Conservation (phyloP, 1,139 yeast genomes). For the Magnusiomyces paraingens region DNA sequence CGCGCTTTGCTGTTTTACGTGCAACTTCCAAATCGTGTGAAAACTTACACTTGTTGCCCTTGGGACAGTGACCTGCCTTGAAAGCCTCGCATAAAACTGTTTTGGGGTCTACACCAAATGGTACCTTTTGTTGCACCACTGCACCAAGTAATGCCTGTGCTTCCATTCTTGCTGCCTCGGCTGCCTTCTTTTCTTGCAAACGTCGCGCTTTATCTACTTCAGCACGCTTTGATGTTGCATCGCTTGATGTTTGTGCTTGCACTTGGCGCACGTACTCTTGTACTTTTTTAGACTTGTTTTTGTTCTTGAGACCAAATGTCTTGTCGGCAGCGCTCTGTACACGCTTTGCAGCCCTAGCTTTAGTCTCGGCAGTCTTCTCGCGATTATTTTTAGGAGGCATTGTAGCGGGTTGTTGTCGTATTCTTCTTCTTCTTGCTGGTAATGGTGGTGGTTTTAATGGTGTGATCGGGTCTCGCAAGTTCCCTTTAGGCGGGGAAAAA, state of each 20-base stretch:
- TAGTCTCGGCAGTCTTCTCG: constrained; percentile 32
- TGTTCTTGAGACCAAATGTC: constrained; percentile 87
- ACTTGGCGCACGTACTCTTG: constrained; percentile 82
- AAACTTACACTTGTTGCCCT: constrained; percentile 89
- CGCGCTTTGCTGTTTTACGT: constrained; percentile 84
- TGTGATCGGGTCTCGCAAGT: too few species aligned
- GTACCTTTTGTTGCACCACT: constrained; percentile 72
- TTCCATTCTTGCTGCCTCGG: constrained; percentile 82
- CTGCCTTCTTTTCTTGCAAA: constrained; percentile 85
- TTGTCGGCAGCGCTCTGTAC: constrained; percentile 73
- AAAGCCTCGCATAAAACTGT: constrained; percentile 85
- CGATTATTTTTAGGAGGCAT: constrained; percentile 56
- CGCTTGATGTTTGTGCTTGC: constrained; percentile 55
- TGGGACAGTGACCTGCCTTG: constrained; percentile 83
- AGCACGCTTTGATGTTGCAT: constrained; percentile 49
- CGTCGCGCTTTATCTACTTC: constrained; percentile 69
- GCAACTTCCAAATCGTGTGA: constrained; percentile 79
- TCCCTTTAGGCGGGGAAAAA: neutral
- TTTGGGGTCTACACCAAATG: constrained; percentile 97
- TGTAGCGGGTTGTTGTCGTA: constrained; percentile 1
- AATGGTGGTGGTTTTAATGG: neutral
- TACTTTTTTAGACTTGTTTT: constrained; percentile 77
- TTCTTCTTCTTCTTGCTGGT: neutral
- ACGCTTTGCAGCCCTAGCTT: constrained; percentile 58
- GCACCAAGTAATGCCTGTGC: constrained; percentile 71